Evolutionary conservation across 2,329 filamentous ascomycete species (phyloP).

Genomic region (Aspergillus novoparasiticus): DNA sequence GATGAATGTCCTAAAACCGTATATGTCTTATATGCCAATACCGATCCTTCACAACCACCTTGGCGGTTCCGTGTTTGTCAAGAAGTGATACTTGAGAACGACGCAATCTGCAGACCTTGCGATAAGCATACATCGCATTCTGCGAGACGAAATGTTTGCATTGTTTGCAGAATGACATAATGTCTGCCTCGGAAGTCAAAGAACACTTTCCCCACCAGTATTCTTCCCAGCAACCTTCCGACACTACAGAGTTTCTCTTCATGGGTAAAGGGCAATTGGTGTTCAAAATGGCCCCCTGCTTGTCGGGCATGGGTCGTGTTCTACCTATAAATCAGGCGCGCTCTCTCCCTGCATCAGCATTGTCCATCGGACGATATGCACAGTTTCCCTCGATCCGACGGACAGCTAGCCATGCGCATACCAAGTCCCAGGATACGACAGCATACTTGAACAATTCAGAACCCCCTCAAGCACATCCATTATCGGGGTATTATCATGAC

Average conservation of each 20-base stretch:
- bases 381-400: conserved; percentile 23
- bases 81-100: not conserved
- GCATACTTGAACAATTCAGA: conserved; percentile 12
- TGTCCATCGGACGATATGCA: conserved; percentile 21
- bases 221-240: conserved; percentile 12
- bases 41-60: not conserved
- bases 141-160: conserved; percentile 31
- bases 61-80: not conserved
- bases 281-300: conserved; percentile 7
- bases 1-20: not conserved
- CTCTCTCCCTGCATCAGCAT: conserved; percentile 4
- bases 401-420: conserved; percentile 20
- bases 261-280: conserved; percentile 24
- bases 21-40: not conserved
- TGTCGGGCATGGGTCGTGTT: not conserved
- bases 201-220: conserved; percentile 1
- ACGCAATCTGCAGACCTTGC: not conserved
- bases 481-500: conserved; percentile 49
- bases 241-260: conserved; percentile 32
- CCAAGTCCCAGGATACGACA: conserved; percentile 15
- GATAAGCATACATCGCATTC: conserved; percentile 3
- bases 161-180: conserved; percentile 45
- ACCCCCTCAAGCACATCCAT: conserved; percentile 39
- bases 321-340: not conserved
- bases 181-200: conserved; percentile 8